phyloP scores from a whole-genome alignment of 2,329 filamentous ascomycete species.

The Claviceps sp. region DNA sequence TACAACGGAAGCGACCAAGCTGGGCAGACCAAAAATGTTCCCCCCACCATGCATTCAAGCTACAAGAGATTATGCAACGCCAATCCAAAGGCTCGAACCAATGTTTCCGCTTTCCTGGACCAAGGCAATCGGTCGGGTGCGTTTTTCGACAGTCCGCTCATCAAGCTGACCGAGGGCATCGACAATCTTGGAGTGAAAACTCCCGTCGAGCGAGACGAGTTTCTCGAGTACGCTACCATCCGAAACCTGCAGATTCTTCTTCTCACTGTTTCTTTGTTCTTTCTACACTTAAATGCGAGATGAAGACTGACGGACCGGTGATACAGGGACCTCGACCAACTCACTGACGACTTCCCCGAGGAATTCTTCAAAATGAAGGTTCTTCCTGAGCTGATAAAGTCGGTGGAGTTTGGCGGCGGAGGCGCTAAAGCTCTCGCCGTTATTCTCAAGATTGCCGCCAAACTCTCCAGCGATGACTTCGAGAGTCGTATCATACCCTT shows the following conservation, averaged over 20 bases:
- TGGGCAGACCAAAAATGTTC: conserved; percentile 74
- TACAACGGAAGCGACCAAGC: conserved; percentile 67
- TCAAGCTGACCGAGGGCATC: conserved; percentile 83
- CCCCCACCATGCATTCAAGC: conserved; percentile 74
- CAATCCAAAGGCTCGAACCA: conserved; percentile 80
- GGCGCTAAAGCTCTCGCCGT: conserved; percentile 81
- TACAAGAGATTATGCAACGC: conserved; percentile 83
- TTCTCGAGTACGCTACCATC: conserved; percentile 46
- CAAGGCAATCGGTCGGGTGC: conserved; percentile 70
- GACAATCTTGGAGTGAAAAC: conserved; percentile 85
- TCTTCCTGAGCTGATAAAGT: conserved; percentile 89
- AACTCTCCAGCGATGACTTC: conserved; percentile 82
- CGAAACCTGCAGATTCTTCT: conserved; percentile 10
- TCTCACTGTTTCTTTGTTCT: not conserved
- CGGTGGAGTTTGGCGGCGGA: conserved; percentile 94
- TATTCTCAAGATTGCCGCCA: conserved; percentile 81
- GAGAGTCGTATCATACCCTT: conserved; percentile 73
- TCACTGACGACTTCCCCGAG: conserved; percentile 89
- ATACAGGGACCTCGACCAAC: conserved; percentile 57
- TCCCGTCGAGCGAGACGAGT: conserved; percentile 69
- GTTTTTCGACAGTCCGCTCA: conserved; percentile 88
- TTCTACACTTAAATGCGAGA: conserved; percentile 10
- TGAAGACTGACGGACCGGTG: conserved; percentile 15
- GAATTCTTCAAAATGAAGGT: conserved; percentile 98
- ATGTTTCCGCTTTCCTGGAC: conserved; percentile 74